phyloP scores from a whole-genome alignment of 495 filamentous ascomycete genomes.

The Daldinia concentrica region DNA sequence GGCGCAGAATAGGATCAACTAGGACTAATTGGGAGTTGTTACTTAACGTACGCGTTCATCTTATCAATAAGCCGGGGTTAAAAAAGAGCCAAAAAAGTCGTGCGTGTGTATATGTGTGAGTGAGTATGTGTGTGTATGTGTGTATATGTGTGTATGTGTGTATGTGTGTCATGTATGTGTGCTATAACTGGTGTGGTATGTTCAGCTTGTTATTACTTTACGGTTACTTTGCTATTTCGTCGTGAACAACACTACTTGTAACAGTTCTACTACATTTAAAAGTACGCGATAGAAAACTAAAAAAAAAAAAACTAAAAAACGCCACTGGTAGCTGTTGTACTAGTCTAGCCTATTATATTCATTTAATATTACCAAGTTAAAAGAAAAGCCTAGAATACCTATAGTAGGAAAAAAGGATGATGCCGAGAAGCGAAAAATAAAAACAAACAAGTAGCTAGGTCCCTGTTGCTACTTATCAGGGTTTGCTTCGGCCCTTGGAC shows the following conservation, averaged over 20 bases:
- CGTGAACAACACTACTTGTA: neutral
- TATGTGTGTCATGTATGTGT: neutral
- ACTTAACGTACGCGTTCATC: constrained; percentile 27
- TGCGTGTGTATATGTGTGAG: neutral
- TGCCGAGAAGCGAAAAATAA: constrained; percentile 7
- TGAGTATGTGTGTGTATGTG: neutral
- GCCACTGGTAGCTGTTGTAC: neutral
- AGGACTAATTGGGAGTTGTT: constrained; percentile 7
- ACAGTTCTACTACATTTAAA: neutral
- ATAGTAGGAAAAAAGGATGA: constrained; percentile 18
- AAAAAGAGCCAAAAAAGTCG: constrained; percentile 2
- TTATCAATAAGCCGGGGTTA: constrained; percentile 33
- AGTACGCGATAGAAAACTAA: neutral
- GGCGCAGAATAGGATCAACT: constrained; percentile 16
- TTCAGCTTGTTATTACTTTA: neutral
- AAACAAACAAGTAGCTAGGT: neutral
- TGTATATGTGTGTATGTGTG: neutral
- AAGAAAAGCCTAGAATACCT: neutral
- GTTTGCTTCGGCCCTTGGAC: constrained; percentile 36
- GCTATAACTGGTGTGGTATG: neutral
- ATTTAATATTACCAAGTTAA: neutral
- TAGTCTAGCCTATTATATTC: neutral
- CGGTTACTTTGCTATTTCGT: neutral
- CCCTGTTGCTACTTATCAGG: constrained; percentile 5
- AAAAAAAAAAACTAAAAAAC: too few relatives aligned